Percentiles rank a stretch among this genome's conserved stretches.
Evolutionary conservation across 2,329 filamentous ascomycete species (phyloP).

Genomic region (Colletotrichum sp.): DNA sequence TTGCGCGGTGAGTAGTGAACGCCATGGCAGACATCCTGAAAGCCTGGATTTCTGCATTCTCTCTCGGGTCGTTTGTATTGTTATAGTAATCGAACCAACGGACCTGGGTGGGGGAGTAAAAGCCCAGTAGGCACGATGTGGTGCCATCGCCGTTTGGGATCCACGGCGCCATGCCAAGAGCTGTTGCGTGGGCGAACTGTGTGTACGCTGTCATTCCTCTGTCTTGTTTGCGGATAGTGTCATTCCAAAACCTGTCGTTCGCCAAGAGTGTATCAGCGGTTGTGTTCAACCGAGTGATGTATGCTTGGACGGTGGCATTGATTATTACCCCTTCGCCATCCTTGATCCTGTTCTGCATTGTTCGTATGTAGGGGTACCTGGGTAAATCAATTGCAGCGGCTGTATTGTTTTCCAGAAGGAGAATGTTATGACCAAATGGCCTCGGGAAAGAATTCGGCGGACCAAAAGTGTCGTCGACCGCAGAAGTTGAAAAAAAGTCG

Average conservation of each 20-base stretch:
- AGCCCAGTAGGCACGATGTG: neutral
- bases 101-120: neutral
- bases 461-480: neutral
- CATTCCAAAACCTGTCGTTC: neutral
- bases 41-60: neutral
- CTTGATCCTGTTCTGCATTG: neutral
- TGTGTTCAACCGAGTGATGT: neutral
- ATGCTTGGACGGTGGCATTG: neutral
- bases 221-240: neutral
- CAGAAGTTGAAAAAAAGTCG: neutral
- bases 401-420: neutral
- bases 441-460: neutral
- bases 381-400: neutral
- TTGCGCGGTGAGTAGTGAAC: neutral
- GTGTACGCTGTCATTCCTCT: neutral
- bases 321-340: neutral
- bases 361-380: neutral
- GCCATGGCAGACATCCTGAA: neutral
- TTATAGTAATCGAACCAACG: neutral
- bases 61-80: neutral
- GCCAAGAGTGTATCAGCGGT: neutral
- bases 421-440: neutral
- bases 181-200: neutral
- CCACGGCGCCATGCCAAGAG: neutral
- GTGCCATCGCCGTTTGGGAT: neutral